Conservation (phyloP, 371 early-diverging fungal genomes). For the Mucor ambiguus region DNA sequence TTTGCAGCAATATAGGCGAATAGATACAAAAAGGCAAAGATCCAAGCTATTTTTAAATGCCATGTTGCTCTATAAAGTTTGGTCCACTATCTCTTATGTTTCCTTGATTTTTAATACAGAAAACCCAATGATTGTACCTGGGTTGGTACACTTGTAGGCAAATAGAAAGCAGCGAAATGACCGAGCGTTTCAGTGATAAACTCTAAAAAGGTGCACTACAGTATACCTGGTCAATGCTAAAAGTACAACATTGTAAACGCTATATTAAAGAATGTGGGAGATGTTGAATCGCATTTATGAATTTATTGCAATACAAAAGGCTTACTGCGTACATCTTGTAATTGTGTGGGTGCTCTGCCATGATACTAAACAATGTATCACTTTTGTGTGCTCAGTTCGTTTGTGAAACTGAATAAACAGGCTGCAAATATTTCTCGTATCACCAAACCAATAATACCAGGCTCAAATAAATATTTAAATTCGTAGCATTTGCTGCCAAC, state of each 20-base stretch:
- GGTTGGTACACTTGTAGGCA: neutral
- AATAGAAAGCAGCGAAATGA: neutral
- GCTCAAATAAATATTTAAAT: neutral
- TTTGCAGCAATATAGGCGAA: neutral
- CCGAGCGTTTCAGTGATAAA: neutral
- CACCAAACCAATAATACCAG: neutral
- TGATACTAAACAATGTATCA: neutral
- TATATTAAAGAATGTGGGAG: neutral
- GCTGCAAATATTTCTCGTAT: neutral
- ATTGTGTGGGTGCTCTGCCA: neutral
- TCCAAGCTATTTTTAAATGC: neutral
- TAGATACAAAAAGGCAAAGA: neutral
- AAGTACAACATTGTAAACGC: neutral
- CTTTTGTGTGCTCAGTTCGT: neutral
- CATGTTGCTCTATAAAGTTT: neutral
- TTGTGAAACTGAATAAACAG: neutral
- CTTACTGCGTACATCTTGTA: neutral
- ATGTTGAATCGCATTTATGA: neutral
- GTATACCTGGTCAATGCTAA: neutral
- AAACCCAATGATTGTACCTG: neutral
- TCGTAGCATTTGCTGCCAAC: neutral
- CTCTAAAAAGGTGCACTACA: neutral
- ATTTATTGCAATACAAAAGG: neutral
- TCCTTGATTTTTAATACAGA: neutral
- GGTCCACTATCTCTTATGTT: neutral